Percentiles rank a stretch among this genome's conserved stretches.
Evolutionary conservation across 78 protist species (phyloP).

Genomic region (Trichosphaerium sp.): DNA sequence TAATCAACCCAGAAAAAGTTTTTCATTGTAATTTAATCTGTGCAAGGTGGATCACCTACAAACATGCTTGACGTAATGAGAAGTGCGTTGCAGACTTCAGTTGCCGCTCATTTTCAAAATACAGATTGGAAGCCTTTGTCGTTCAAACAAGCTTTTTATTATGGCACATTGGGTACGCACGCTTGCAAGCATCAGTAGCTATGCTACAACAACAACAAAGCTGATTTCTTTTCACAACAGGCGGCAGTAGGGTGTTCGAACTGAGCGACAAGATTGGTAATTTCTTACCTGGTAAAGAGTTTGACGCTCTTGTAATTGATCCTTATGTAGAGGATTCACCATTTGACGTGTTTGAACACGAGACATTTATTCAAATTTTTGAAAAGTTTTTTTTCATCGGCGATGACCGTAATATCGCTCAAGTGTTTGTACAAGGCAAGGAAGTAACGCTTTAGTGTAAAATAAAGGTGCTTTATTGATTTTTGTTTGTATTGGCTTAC

Average conservation of each 20-base stretch:
- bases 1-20: too few species aligned
- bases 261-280: conserved; percentile 46
- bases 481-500: not conserved
- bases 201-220: too few species aligned
- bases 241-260: conserved; percentile 62
- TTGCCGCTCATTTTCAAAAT: conserved; percentile 13
- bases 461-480: not conserved
- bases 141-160: conserved; percentile 39
- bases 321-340: conserved; percentile 26
- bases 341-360: conserved; percentile 48
- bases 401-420: conserved; percentile 69
- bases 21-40: too few species aligned
- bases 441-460: not conserved
- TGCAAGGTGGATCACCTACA: conserved; percentile 60
- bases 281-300: conserved; percentile 48
- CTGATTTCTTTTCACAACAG: conserved; percentile 34
- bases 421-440: conserved; percentile 58
- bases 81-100: conserved; percentile 52
- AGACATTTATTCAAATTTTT: conserved; percentile 25
- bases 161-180: conserved; percentile 63
- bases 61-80: conserved; percentile 63
- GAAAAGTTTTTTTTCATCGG: conserved; percentile 65
- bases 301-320: conserved; percentile 79
- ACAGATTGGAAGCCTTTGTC: not conserved
- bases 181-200: too few species aligned